These are phyloP conservation scores for Brasenia schreberi DNA, from an alignment of 164 flowering plant species.

Conservation along the genomic window DNA sequence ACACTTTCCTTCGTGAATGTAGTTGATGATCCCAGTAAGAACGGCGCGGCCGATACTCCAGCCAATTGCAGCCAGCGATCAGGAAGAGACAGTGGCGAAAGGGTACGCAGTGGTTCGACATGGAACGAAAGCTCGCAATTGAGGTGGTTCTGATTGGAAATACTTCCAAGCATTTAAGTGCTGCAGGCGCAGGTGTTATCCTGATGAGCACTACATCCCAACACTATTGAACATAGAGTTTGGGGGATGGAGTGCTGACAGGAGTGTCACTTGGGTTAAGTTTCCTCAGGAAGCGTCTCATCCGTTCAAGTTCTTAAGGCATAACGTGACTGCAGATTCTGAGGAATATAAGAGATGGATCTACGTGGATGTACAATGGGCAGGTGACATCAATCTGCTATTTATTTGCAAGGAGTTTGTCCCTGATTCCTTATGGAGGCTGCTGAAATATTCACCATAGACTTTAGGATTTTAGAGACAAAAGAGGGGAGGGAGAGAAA, in stretches of 20 bases:
- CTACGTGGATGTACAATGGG: conserved; percentile 37
- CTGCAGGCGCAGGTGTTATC: background rate
- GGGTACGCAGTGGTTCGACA: conserved; percentile 72
- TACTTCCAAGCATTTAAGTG: conserved; percentile 29
- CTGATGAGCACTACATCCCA: conserved; percentile 68
- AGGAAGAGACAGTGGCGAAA: conserved; percentile 44
- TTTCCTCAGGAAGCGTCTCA: conserved; percentile 67
- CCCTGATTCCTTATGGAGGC: conserved; percentile 34
- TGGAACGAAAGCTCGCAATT: conserved; percentile 39
- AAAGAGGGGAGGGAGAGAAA: background rate
- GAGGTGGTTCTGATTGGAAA: conserved; percentile 34
- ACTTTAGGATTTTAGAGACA: conserved; percentile 24
- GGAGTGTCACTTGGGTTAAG: conserved; percentile 63
- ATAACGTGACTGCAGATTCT: conserved; percentile 37
- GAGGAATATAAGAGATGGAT: conserved; percentile 30
- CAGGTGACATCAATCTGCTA: conserved; percentile 26
- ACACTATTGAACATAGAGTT: conserved; percentile 37
- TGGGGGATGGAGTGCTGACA: conserved; percentile 25
- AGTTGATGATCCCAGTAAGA: conserved; percentile 33
- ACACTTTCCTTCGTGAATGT: conserved; percentile 29
- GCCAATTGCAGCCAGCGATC: conserved; percentile 32
- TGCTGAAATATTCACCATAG: conserved; percentile 41
- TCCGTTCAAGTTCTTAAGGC: conserved; percentile 29
- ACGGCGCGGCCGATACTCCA: conserved; percentile 48
- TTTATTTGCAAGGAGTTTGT: conserved; percentile 77